A percentile compares a stretch with the other conserved stretches of the same genome.
These are phyloP conservation scores for Malassezia yamatoensis DNA, from an alignment of 1,284 basidiomycete species.

Conservation along the genomic window DNA sequence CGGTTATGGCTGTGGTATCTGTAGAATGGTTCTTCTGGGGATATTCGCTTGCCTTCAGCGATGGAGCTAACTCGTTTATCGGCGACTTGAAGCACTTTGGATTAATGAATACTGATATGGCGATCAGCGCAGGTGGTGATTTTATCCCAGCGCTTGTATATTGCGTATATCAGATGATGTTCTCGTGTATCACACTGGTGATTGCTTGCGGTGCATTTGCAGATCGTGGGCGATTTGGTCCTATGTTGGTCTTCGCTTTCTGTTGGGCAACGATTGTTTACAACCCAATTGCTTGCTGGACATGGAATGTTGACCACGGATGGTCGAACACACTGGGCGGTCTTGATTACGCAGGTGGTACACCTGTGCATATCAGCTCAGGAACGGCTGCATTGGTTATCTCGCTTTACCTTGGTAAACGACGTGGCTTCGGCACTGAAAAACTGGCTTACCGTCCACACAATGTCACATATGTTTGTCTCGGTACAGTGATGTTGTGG, in stretches of 20 bases:
- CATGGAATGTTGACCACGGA: slow-evolving; percentile 41
- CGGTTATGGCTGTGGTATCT: slow-evolving; percentile 63
- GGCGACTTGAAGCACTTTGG: slow-evolving; percentile 63
- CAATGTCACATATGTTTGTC: slow-evolving; percentile 48
- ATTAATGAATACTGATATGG: slow-evolving; percentile 66
- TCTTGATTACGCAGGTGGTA: slow-evolving; percentile 50
- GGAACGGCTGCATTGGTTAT: slow-evolving; percentile 47
- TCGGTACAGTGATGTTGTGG: slow-evolving; percentile 51
- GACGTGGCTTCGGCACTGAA: slow-evolving; percentile 50
- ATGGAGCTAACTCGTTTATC: slow-evolving; percentile 49
- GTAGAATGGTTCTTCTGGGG: slow-evolving; percentile 55
- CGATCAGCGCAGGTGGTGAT: slow-evolving; percentile 55
- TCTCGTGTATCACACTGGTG: slow-evolving; percentile 59
- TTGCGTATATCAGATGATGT: slow-evolving; percentile 80
- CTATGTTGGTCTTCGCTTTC: slow-evolving; percentile 78
- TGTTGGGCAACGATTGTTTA: slow-evolving; percentile 87
- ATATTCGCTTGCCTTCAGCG: slow-evolving; percentile 50
- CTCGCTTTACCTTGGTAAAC: slow-evolving; percentile 48
- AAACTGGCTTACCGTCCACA: slow-evolving; percentile 49
- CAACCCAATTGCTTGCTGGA: slow-evolving; percentile 48
- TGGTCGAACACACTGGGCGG: slow-evolving; percentile 45
- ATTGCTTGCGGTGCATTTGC: slow-evolving; percentile 84
- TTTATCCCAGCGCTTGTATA: slow-evolving; percentile 69
- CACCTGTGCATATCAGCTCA: slow-evolving; percentile 50
- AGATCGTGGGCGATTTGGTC: slow-evolving; percentile 77